Base-by-base conservation (phyloP, 495 filamentous ascomycete genomes). In the Paragyromitra xinjiangensis region DNA sequence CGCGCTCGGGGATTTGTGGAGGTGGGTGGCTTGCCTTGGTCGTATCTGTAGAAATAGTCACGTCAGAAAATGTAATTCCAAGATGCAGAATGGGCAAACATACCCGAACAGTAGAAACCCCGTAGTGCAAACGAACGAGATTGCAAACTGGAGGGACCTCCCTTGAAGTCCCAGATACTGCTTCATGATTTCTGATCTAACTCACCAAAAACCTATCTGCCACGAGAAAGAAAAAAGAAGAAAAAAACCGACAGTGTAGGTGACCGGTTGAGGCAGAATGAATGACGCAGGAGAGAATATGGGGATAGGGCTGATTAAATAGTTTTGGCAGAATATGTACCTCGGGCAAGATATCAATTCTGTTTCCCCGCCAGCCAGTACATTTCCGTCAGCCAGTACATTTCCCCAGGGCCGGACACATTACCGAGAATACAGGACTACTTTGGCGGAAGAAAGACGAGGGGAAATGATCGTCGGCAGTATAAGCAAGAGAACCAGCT, bases 31-130 rank as follows among this genome's bases (percentile, higher is more conserved):
- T 39, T 44, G 82, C 87, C 86, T 82, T 88, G 90, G 70, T 91
- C 89, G 81, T 92, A 78, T 50, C 71, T 74, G 64, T 50, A 63
- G n/a, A 45, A 34, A 24, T 22, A 64, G 22, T 34, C 55, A 66
- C 53, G 64, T 51, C n/a, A 71, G 68, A 29, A 19, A 9, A 26
- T 53, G 40, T 51, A 37, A 39, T 3, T 42, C 6, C 4, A 1
- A 22, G 5, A 37, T 6, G 12, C 7, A 63, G 29, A 6, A 22
- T 7, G 5, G 37, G 42, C 12, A 72, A 26, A 50, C 56, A 26
- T 64, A 92, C 79, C 91, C 91, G 82, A 93, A 93, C 5, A 93
- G 87, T 40, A 93, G 82, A 83, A 93, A 93, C 37, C 90, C 91
- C 58, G 90, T 92, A 0, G 91, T 93, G 22, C 91, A 89, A 51